phyloP scores from a whole-genome alignment of 495 filamentous ascomycete species.

The Parachaetomium inaequale region DNA sequence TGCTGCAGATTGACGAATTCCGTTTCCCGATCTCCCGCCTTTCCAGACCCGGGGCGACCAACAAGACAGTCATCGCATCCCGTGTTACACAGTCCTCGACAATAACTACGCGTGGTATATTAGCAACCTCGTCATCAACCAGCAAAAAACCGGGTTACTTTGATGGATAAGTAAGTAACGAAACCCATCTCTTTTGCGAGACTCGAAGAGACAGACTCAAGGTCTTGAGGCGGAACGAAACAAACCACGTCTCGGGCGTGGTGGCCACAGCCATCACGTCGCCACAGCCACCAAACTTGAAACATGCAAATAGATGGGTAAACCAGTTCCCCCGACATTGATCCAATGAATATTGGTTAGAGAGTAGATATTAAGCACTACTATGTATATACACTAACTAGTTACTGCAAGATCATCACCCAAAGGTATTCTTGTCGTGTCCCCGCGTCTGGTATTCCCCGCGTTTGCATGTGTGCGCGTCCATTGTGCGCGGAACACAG shows the following conservation, averaged over 20 bases:
- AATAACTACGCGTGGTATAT: no score
- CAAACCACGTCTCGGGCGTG: not conserved
- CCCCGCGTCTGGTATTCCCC: not conserved
- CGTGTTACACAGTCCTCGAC: not conserved
- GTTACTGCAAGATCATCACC: not conserved
- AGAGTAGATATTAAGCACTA: slow-evolving; percentile 3
- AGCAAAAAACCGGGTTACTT: no score
- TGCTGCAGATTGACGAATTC: no score
- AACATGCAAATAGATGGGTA: no score
- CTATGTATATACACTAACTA: not conserved
- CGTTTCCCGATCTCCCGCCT: no score
- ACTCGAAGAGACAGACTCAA: not conserved
- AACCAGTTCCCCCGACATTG: not conserved
- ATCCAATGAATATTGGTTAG: not conserved
- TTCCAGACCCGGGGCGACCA: no score
- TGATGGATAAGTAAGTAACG: no score
- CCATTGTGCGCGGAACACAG: no score
- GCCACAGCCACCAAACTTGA: no score
- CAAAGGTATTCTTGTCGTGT: not conserved
- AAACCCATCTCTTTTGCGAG: no score
- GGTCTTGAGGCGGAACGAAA: not conserved
- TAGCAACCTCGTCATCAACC: no score
- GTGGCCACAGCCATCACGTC: no score
- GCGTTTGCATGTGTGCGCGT: not conserved
- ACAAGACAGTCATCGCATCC: not conserved